phyloP scores from a whole-genome alignment of 148 eudicot species.

The Oxyria digyna region DNA sequence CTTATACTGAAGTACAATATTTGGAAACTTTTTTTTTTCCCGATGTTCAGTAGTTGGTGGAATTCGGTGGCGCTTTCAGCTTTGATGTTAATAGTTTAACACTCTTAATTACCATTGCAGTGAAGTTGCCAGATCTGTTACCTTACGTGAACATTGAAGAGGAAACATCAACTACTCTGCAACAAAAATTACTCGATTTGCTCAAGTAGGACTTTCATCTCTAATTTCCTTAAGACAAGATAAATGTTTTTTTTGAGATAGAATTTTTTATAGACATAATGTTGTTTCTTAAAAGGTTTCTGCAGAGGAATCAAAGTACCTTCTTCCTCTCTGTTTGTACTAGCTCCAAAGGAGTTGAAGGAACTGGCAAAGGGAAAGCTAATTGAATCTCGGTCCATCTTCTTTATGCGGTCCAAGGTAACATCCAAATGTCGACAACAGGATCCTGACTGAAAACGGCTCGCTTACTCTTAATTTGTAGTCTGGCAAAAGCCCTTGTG shows the following conservation, averaged over 20 bases:
- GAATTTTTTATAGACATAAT: not conserved
- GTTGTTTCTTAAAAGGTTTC: slow-evolving; percentile 37
- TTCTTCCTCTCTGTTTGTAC: slow-evolving; percentile 61
- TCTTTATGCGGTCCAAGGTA: not conserved
- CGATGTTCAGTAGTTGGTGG: not conserved
- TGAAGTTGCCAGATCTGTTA: slow-evolving; percentile 71
- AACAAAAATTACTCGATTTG: slow-evolving; percentile 67
- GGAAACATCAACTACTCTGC: slow-evolving; percentile 50
- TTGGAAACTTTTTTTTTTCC: not conserved
- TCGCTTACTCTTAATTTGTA: not conserved
- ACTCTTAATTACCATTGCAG: slow-evolving; percentile 28
- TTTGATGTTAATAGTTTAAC: not conserved
- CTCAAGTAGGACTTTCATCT: slow-evolving; percentile 39
- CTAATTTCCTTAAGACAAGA: not conserved
- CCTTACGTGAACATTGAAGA: slow-evolving; percentile 57
- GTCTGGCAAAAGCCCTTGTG: not conserved
- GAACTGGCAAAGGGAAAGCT: slow-evolving; percentile 45
- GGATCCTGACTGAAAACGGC: not conserved
- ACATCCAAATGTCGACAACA: not conserved
- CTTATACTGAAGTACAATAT: not conserved
- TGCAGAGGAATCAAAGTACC: slow-evolving; percentile 66
- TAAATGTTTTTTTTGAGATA: not conserved
- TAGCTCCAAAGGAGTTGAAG: slow-evolving; percentile 40
- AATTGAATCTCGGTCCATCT: slow-evolving; percentile 18
- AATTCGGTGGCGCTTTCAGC: not conserved